Evolutionary conservation across 129 eudicot species (phyloP).

Genomic region (Artemisia argyi): DNA sequence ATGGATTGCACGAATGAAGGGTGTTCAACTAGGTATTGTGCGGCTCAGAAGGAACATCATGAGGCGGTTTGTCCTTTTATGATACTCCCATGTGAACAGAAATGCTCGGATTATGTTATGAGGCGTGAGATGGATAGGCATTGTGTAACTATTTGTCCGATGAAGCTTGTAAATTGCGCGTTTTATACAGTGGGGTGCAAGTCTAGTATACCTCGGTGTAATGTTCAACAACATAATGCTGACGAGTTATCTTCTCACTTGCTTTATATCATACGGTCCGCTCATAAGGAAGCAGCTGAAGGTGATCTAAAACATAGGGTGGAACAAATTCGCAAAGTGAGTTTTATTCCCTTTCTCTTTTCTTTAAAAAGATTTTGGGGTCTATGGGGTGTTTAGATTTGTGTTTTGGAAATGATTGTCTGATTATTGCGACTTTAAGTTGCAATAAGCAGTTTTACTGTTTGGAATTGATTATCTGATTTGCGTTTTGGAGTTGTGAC

Average conservation of each 20-base stretch:
- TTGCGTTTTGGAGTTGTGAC: too few relatives aligned
- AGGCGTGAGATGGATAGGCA: slow-evolving; percentile 97
- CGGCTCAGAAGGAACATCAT: slow-evolving; percentile 63
- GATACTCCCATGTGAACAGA: slow-evolving; percentile 86
- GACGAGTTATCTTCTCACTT: slow-evolving; percentile 58
- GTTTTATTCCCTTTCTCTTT: slow-evolving; percentile 1
- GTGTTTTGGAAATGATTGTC: neutral
- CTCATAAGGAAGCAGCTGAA: slow-evolving; percentile 59
- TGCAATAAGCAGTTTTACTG: neutral
- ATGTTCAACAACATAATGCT: slow-evolving; percentile 53
- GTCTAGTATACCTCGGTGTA: slow-evolving; percentile 54
- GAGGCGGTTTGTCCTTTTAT: slow-evolving; percentile 88
- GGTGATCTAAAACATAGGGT: slow-evolving; percentile 54
- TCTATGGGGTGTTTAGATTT: neutral
- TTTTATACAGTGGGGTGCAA: slow-evolving; percentile 74
- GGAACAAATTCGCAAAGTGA: slow-evolving; percentile 59
- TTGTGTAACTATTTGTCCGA: slow-evolving; percentile 85
- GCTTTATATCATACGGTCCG: slow-evolving; percentile 40
- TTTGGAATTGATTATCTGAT: too few relatives aligned
- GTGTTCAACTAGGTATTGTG: slow-evolving; percentile 67
- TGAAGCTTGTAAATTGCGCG: slow-evolving; percentile 83
- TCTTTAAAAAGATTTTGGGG: neutral
- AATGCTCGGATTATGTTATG: slow-evolving; percentile 63
- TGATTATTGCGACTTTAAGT: neutral
- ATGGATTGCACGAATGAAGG: slow-evolving; percentile 68